Percentiles rank a stretch among this genome's conserved stretches.
Conservation (phyloP, 495 filamentous ascomycete genomes). For the Durotheca rogersii region DNA sequence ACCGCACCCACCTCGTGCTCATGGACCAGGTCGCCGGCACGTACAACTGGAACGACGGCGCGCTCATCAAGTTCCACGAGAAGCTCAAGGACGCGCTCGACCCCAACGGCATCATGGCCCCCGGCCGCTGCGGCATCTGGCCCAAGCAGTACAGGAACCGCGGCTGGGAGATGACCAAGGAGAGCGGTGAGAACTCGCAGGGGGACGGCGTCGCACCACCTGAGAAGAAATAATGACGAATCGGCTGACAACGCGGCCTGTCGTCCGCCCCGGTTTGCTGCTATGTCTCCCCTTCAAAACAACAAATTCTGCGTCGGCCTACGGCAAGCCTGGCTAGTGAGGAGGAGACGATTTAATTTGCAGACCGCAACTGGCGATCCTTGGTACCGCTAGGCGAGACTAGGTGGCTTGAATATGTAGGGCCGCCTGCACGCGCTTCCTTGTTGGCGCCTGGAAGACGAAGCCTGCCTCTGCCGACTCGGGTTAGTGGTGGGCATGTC, state of each 20-base stretch:
- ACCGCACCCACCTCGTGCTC: constrained; percentile 57
- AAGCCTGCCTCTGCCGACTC: too few relatives aligned
- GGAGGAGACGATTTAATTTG: neutral
- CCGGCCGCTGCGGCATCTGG: constrained; percentile 59
- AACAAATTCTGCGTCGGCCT: too few relatives aligned
- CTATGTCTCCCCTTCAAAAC: too few relatives aligned
- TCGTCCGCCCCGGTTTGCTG: too few relatives aligned
- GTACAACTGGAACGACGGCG: constrained; percentile 57
- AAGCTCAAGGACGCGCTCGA: constrained; percentile 58
- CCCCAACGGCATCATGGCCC: constrained; percentile 58
- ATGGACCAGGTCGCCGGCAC: constrained; percentile 58
- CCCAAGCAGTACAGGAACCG: constrained; percentile 49
- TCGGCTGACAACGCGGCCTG: too few relatives aligned
- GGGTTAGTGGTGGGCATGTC: too few relatives aligned
- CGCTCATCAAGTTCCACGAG: constrained; percentile 56
- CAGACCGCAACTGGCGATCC: too few relatives aligned
- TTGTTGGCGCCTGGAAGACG: too few relatives aligned
- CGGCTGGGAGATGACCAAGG: constrained; percentile 41
- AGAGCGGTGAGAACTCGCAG: constrained; percentile 26
- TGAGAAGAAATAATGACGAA: neutral
- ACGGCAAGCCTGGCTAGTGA: neutral
- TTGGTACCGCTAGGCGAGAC: too few relatives aligned
- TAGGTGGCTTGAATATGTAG: too few relatives aligned
- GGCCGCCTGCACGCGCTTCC: too few relatives aligned
- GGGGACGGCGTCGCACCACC: constrained; percentile 31